These are phyloP conservation scores for Podospora comata DNA, from an alignment of 495 filamentous ascomycete species.

Conservation along the genomic window DNA sequence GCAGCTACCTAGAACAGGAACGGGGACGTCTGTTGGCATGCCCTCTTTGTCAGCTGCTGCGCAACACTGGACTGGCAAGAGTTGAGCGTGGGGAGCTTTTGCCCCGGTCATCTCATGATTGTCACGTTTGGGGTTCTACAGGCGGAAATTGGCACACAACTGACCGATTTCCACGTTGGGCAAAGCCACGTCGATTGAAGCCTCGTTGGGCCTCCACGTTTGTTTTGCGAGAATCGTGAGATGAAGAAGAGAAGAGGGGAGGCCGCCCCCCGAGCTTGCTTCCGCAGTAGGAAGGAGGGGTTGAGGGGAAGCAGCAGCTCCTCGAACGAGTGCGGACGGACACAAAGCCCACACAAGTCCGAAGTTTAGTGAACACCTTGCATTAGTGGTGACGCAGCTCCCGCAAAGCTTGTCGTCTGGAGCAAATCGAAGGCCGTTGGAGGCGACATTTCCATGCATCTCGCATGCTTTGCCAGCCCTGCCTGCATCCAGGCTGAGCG, in stretches of 20 bases:
- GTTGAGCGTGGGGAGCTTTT: constrained; percentile 17
- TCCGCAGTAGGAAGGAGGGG: neutral
- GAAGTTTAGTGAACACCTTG: neutral
- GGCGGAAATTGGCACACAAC: constrained; percentile 10
- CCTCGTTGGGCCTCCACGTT: neutral
- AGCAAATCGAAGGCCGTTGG: neutral
- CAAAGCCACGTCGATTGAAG: neutral
- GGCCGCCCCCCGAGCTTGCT: neutral
- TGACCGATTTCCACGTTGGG: neutral
- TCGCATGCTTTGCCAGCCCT: neutral
- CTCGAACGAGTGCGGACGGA: neutral
- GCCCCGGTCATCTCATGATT: constrained; percentile 20
- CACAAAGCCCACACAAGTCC: neutral
- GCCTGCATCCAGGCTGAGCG: neutral
- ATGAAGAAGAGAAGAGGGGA: neutral
- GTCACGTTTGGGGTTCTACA: constrained; percentile 4
- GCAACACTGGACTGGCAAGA: neutral
- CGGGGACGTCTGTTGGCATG: neutral
- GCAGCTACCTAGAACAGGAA: neutral
- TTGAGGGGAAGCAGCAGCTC: neutral
- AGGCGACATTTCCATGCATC: neutral
- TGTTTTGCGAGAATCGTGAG: neutral
- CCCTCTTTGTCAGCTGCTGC: constrained; percentile 10
- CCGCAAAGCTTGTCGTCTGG: constrained; percentile 10
- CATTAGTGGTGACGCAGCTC: neutral